phyloP scores from a whole-genome alignment of 1,284 basidiomycete genomes.

The Pseudozyma sp. region DNA sequence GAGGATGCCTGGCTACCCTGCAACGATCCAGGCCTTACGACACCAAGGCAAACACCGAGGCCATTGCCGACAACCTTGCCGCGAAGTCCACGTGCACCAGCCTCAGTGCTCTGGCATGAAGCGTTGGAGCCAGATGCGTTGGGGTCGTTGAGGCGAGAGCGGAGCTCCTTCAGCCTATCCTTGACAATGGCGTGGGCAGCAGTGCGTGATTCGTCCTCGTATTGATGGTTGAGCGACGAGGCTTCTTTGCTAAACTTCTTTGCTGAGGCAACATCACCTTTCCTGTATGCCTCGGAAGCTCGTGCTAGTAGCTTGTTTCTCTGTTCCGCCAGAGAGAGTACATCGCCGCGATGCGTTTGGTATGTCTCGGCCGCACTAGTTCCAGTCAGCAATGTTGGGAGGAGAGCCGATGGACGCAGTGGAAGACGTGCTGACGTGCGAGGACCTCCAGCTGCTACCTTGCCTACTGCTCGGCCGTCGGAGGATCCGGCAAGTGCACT shows the following conservation, averaged over 20 bases:
- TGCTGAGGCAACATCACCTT: slow-evolving; percentile 92
- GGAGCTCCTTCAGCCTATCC: slow-evolving; percentile 77
- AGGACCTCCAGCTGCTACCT: neutral
- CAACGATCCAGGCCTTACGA: slow-evolving; percentile 39
- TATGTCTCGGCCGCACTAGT: slow-evolving; percentile 80
- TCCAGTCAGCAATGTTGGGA: slow-evolving; percentile 80
- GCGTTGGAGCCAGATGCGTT: slow-evolving; percentile 70
- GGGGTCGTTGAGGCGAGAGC: slow-evolving; percentile 76
- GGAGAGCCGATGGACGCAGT: slow-evolving; percentile 83
- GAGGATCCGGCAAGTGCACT: neutral
- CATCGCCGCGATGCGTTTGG: slow-evolving; percentile 84
- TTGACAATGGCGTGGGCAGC: slow-evolving; percentile 84
- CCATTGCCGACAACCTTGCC: slow-evolving; percentile 84
- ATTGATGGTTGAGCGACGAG: slow-evolving; percentile 88
- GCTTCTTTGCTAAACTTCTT: slow-evolving; percentile 93
- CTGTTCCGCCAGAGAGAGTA: slow-evolving; percentile 89
- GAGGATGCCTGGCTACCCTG: slow-evolving; percentile 37
- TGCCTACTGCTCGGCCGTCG: slow-evolving; percentile 8
- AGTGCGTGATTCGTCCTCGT: slow-evolving; percentile 85
- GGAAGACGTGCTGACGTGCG: slow-evolving; percentile 66
- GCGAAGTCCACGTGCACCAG: slow-evolving; percentile 79
- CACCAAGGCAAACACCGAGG: slow-evolving; percentile 70
- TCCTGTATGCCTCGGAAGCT: slow-evolving; percentile 92
- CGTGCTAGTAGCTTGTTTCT: slow-evolving; percentile 93
- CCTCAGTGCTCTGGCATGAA: slow-evolving; percentile 77